phyloP scores from a whole-genome alignment of 306 rosid genomes.

The Inga oerstediana region DNA sequence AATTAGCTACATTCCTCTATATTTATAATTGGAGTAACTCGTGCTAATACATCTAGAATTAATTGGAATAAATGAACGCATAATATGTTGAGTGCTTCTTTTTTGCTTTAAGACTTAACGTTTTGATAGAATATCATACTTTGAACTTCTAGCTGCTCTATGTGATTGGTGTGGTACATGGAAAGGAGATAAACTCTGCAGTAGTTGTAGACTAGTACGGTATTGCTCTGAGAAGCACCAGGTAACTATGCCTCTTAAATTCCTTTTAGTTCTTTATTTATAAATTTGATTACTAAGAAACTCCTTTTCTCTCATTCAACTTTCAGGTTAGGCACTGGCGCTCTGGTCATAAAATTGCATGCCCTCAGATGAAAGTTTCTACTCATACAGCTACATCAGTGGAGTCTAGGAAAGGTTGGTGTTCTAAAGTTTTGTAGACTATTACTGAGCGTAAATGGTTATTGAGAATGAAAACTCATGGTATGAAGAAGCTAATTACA shows the following conservation, averaged over 20 bases:
- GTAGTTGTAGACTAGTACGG: too few species aligned
- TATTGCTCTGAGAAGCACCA: too few species aligned
- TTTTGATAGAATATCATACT: constrained; percentile 31
- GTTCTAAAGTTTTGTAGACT: constrained; percentile 15
- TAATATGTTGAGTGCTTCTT: background rate
- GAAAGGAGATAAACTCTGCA: too few species aligned
- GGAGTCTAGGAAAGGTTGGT: constrained; percentile 53
- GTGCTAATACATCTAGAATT: background rate
- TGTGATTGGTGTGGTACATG: too few species aligned
- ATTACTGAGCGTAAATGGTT: background rate
- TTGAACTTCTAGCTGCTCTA: too few species aligned
- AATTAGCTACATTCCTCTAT: background rate
- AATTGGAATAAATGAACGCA: background rate
- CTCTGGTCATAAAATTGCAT: constrained; percentile 72
- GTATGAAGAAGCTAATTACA: constrained; percentile 5
- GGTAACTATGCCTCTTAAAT: too few species aligned
- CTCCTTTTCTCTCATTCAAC: too few species aligned
- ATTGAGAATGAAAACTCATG: background rate
- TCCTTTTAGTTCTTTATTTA: too few species aligned
- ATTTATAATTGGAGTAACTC: constrained; percentile 11
- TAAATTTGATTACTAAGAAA: too few species aligned
- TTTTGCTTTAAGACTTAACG: background rate
- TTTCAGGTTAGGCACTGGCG: too few species aligned
- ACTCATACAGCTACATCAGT: constrained; percentile 35
- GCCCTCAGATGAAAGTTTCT: constrained; percentile 54